A percentile compares a stretch with the other conserved stretches of the same genome.
Evolutionary conservation across 352 stramenopile genomes (phyloP).

Genomic region (Globisporangium lucens): DNA sequence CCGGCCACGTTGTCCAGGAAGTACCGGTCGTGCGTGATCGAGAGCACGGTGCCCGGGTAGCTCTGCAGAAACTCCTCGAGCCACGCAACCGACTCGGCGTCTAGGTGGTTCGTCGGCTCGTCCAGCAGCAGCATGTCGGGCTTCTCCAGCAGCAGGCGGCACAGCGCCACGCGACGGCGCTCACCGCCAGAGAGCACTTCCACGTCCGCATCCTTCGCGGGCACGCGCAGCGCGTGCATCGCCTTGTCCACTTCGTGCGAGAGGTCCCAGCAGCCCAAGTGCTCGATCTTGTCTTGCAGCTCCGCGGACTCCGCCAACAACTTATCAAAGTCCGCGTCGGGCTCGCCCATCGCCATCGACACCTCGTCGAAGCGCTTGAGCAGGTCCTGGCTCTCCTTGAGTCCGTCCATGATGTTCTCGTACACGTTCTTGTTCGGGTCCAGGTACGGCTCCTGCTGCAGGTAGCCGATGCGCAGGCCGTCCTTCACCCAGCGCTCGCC

Average conservation of each 20-base stretch:
- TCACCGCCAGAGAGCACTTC: constrained; percentile 90
- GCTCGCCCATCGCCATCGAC: constrained; percentile 87
- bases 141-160: constrained; percentile 93
- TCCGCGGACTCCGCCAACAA: constrained; percentile 83
- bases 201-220: constrained; percentile 60
- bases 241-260: constrained; percentile 81
- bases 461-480: constrained; percentile 82
- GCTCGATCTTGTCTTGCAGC: constrained; percentile 86
- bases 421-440: constrained; percentile 86
- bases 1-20: constrained; percentile 98
- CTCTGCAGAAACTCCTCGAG: constrained; percentile 96
- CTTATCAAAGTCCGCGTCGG: constrained; percentile 87
- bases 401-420: constrained; percentile 89
- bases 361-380: constrained; percentile 83
- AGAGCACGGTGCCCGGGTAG: constrained; percentile 96
- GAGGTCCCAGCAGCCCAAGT: constrained; percentile 80
- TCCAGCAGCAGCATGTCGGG: constrained; percentile 97
- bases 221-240: constrained; percentile 77
- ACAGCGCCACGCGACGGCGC: constrained; percentile 94
- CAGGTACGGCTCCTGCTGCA: constrained; percentile 84
- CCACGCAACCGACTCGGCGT: constrained; percentile 96
- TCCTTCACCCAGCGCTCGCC: constrained; percentile 87
- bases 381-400: constrained; percentile 82
- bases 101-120: constrained; percentile 98
- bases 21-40: constrained; percentile 98